Evolutionary conservation across 2,329 filamentous ascomycete genomes (phyloP).

Genomic region (Verticillium isaacii): DNA sequence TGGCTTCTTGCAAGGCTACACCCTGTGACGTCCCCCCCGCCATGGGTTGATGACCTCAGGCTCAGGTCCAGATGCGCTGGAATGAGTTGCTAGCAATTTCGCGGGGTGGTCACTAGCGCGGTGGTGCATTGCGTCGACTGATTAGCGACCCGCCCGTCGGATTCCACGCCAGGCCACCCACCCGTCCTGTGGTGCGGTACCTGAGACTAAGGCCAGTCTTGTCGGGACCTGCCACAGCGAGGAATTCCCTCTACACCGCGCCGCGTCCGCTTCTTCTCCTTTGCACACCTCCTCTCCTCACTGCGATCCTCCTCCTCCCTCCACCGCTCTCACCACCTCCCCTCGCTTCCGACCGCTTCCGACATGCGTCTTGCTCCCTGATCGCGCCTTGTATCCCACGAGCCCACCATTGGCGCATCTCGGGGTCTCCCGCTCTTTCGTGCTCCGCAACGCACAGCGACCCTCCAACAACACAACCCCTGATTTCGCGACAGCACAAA

Average conservation of each 20-base stretch:
- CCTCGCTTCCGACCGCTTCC: not conserved
- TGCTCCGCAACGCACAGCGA: not conserved
- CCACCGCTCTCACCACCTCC: not conserved
- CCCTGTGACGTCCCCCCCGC: not conserved
- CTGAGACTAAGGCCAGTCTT: no score
- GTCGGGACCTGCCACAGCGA: not conserved
- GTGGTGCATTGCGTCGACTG: not conserved
- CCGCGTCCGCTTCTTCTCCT: not conserved
- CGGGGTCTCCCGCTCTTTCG: not conserved
- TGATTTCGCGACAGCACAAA: not conserved
- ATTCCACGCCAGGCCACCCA: not conserved
- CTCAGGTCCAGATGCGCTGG: not conserved
- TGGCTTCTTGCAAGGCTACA: not conserved
- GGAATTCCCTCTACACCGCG: not conserved
- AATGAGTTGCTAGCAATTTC: not conserved
- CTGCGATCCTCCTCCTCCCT: not conserved
- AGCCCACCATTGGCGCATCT: not conserved
- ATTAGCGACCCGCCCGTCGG: not conserved
- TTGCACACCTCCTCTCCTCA: not conserved
- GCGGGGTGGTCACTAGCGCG: not conserved
- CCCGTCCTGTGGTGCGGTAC: no score
- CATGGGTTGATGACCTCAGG: not conserved
- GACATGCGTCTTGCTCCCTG: constrained; percentile 1
- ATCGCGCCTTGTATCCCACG: not conserved
- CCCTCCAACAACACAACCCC: not conserved